phyloP scores from a whole-genome alignment of 495 filamentous ascomycete species.

The Trichocladium antarcticum region DNA sequence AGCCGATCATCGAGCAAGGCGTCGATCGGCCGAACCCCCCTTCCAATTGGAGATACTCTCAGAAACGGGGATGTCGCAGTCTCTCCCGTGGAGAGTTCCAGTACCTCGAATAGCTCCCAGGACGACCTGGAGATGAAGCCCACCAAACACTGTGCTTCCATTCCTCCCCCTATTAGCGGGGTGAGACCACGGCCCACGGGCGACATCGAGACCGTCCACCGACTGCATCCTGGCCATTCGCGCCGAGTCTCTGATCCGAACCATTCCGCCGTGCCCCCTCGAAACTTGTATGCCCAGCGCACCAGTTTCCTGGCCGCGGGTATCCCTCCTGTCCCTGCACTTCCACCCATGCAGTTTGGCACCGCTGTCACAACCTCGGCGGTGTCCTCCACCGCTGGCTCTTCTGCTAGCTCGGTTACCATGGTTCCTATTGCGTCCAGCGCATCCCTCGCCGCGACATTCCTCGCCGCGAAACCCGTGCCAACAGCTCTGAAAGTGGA shows the following conservation, averaged over 20 bases:
- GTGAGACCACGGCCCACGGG: slow-evolving; percentile 6
- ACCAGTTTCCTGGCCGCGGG: slow-evolving; percentile 11
- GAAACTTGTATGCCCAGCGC: slow-evolving; percentile 1
- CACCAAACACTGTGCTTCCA: slow-evolving; percentile 3
- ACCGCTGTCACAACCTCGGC: slow-evolving; percentile 8
- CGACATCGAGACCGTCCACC: slow-evolving; percentile 18
- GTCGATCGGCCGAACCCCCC: slow-evolving; percentile 9
- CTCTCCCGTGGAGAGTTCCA: slow-evolving; percentile 22
- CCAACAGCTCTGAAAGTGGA: not conserved
- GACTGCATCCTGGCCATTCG: slow-evolving; percentile 22
- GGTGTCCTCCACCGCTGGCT: slow-evolving; percentile 9
- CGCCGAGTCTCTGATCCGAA: slow-evolving; percentile 22
- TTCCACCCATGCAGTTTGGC: slow-evolving; percentile 19
- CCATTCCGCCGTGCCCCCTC: not conserved
- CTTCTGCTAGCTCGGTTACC: slow-evolving; percentile 14
- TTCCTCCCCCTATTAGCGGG: not conserved
- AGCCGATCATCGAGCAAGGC: slow-evolving; percentile 26
- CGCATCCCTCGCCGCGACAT: slow-evolving; percentile 6
- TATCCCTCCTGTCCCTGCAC: slow-evolving; percentile 23
- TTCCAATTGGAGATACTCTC: not conserved
- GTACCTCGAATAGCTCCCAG: slow-evolving; percentile 26
- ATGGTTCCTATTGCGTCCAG: slow-evolving; percentile 13
- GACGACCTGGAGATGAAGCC: slow-evolving; percentile 30
- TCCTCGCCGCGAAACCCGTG: not conserved
- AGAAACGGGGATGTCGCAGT: slow-evolving; percentile 3